phyloP scores from a whole-genome alignment of 352 stramenopile genomes.

The Pythium scleroteichum region DNA sequence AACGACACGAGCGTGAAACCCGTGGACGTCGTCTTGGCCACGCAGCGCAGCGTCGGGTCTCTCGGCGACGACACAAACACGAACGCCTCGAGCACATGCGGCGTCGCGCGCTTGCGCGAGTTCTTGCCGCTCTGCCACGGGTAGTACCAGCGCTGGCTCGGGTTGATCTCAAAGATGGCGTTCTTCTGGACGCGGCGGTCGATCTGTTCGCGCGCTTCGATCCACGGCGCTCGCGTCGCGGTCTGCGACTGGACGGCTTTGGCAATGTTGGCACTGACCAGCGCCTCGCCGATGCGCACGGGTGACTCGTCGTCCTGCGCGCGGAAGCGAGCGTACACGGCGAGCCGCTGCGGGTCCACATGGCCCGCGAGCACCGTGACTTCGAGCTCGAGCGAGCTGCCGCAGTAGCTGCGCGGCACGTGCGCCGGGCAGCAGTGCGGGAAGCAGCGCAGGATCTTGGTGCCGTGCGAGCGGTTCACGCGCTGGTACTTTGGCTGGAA shows the following conservation, averaged over 20 bases:
- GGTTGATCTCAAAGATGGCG: slow-evolving; percentile 7
- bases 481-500: slow-evolving; percentile 17
- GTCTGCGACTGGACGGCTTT: slow-evolving; percentile 3
- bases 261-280: neutral
- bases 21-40: neutral
- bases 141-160: slow-evolving; percentile 10
- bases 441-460: slow-evolving; percentile 31
- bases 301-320: neutral
- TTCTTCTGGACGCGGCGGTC: neutral
- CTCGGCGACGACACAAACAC: neutral
- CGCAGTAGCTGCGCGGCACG: slow-evolving; percentile 38
- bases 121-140: slow-evolving; percentile 5
- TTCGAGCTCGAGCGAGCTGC: slow-evolving; percentile 26
- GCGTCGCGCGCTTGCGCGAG: neutral
- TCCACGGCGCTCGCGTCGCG: neutral
- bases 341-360: neutral
- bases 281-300: neutral
- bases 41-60: neutral
- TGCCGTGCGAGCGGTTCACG: slow-evolving; percentile 10
- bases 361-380: neutral
- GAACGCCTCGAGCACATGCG: slow-evolving; percentile 11
- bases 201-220: neutral
- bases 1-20: slow-evolving; percentile 6
- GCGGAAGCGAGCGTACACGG: slow-evolving; percentile 12
- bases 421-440: slow-evolving; percentile 38